These are phyloP conservation scores for Vicia villosa DNA, from an alignment of 306 rosid species.

Conservation along the genomic window DNA sequence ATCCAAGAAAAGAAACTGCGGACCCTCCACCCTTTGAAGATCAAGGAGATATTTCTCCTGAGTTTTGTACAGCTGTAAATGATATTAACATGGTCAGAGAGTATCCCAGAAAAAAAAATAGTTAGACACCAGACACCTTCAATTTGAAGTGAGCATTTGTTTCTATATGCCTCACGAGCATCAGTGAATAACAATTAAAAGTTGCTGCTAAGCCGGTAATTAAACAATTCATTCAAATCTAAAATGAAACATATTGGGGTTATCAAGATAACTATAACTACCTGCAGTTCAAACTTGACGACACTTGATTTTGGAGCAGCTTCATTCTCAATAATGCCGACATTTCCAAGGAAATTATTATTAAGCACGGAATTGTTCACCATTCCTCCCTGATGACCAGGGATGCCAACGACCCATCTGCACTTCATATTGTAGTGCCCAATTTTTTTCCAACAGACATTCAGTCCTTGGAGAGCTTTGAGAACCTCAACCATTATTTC, in stretches of 20 bases:
- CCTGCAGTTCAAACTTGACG: constrained; percentile 98
- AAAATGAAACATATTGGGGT: constrained; percentile 22
- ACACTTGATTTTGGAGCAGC: constrained; percentile 57
- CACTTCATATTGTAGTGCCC: constrained; percentile 99
- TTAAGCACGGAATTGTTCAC: constrained; percentile 52
- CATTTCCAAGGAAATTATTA: constrained; percentile 61
- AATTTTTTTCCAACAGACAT: constrained; percentile 93
- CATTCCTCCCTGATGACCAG: constrained; percentile 70
- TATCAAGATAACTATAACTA: constrained; percentile 36
- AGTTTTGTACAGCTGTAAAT: constrained; percentile 78
- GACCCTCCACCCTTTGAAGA: constrained; percentile 91
- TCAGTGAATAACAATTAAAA: constrained; percentile 13
- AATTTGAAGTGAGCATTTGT: not conserved
- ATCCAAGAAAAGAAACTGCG: constrained; percentile 91
- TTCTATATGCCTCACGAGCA: constrained; percentile 18
- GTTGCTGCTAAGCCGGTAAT: not conserved
- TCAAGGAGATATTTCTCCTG: constrained; percentile 91
- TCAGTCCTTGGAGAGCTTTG: constrained; percentile 83
- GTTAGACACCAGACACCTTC: not conserved
- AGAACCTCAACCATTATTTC: constrained; percentile 97
- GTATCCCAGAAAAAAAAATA: not conserved
- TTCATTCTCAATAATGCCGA: constrained; percentile 61
- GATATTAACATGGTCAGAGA: constrained; percentile 26
- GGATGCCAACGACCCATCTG: constrained; percentile 61
- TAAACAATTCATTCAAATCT: constrained; percentile 16